Base-by-base conservation (phyloP, 306 rosid genomes). In the Cucurbita maxima region DNA sequence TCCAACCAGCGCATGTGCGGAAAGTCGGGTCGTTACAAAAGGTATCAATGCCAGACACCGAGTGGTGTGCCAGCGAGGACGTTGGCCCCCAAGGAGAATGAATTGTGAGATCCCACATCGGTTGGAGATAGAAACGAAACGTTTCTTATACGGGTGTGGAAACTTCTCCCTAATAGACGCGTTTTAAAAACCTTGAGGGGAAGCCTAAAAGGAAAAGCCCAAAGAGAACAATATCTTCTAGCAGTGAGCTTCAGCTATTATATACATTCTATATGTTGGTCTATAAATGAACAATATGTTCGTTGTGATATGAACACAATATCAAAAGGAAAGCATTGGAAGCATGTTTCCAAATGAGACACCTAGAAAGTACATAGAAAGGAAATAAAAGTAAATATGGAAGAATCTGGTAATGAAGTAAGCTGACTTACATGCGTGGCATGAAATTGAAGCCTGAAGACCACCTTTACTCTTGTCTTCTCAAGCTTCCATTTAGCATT, bases 401-500 rank as follows among this genome's bases (percentile, higher is more conserved):
- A 4, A 11, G 38, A 3, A n/a, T 44, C 73, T 7, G 54, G 6
- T 16, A 8, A 43, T 54, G 63, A 12, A 36, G 20, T 16, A 72
- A 14, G 30, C 41, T 41, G 19, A 85, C 97, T 89, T 88, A 95
- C 99, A 87, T 95, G 97, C 34, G 99, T 91, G 59, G 99, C 97
- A 76, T 91, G 88, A 76, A 95, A 95, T 71, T 95, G 99, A 70
- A 95, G 90, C 79, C 97, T 86, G 83, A 95, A 95, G 82, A 95
- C 99, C 80, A 95, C 99, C 82, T 95, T 95, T 13, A 95, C 97
- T 89, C 91, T 95, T 36, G 99, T 89, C 87, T 95, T 89, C 91
- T 95, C 99, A 75, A 83, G 81, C 90, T 89, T 91, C 97, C 99
- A 95, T 87, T 76, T 89, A 22, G 96, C 75, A 75, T 89, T 76